Conservation (phyloP, 306 rosid genomes). For the Malus asiatica region DNA sequence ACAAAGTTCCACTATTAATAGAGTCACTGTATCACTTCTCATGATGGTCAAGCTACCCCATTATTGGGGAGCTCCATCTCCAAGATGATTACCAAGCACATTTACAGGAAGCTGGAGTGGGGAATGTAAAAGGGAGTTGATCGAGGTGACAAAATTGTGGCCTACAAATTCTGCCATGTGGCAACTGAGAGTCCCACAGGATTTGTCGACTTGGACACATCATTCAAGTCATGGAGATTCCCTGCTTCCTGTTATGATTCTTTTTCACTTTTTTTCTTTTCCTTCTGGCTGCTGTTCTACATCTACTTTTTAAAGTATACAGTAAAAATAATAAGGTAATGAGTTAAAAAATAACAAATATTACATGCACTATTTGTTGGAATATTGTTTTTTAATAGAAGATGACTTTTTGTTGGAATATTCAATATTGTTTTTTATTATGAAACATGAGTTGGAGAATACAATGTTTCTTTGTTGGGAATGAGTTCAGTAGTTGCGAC, state of each 20-base stretch:
- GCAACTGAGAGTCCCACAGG: not conserved
- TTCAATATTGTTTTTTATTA: no score
- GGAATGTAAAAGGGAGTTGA: not conserved
- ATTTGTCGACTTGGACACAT: slow-evolving; percentile 6
- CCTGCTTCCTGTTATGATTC: not conserved
- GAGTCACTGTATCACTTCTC: no score
- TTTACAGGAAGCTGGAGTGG: no score
- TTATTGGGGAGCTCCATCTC: no score
- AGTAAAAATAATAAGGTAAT: not conserved
- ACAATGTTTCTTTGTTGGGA: not conserved
- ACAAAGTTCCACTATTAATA: no score
- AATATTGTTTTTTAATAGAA: no score
- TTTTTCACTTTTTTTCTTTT: not conserved
- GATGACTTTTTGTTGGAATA: not conserved
- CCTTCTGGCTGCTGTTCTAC: not conserved
- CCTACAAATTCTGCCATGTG: not conserved
- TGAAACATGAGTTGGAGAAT: not conserved
- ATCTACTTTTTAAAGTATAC: not conserved
- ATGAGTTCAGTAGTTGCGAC: not conserved
- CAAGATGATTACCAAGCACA: no score
- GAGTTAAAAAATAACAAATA: no score
- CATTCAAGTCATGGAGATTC: not conserved
- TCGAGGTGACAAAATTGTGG: not conserved
- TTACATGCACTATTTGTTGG: no score
- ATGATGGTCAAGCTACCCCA: no score